Evolutionary conservation across 1,139 yeast genomes (phyloP), one percentile per base, ranked within the genome.

Genomic region (Pichia sp.): DNA sequence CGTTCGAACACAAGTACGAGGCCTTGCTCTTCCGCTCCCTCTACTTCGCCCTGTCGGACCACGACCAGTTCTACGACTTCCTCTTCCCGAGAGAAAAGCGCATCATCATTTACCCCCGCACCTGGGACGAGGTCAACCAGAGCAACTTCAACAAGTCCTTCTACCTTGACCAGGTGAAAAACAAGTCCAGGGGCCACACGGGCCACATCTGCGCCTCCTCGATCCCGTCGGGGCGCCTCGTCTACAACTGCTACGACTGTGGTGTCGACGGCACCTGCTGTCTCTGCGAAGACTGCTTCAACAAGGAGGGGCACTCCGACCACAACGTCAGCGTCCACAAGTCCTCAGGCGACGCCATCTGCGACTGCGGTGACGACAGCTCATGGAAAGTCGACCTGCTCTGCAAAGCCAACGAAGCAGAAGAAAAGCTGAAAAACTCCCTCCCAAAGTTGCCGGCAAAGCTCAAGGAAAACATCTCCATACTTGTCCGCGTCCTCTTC

Each of bases 311-410:
- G 63, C 95, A 87, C 66, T 64, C 70, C 16, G 83, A 77, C 49
- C 95, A 87, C 65, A 79, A 79, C 58, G 87, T 87, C 3, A 71
- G 75, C 24, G 77, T 81, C 47, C 78, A 78, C 60, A 72, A 74
- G 10, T 77, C 88, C 4, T 61, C 68, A 2, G 84, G 80, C 1
- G 74, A 75, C 50, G 81, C 92, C 1, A 79, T 85, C 29, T 93
- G 98, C 68, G 97, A 93, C 67, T 93, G 98, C 71, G 97, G 98
- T 2, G 97, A 93, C 66, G 76, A 80, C 0, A 89, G 85, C 59
- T 95, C 96, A 0, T 92, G 96, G 84, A 77, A 74, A 36, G 68
- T 67, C 6, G 70, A 73, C 3, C 72, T 84, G 51, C 72, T 80
- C 54, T 92, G 97, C 68, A 70, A 71, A 49, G 71, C 73, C 20